phyloP scores from a whole-genome alignment of 2,329 filamentous ascomycete genomes.

The Penicillium polonicum region DNA sequence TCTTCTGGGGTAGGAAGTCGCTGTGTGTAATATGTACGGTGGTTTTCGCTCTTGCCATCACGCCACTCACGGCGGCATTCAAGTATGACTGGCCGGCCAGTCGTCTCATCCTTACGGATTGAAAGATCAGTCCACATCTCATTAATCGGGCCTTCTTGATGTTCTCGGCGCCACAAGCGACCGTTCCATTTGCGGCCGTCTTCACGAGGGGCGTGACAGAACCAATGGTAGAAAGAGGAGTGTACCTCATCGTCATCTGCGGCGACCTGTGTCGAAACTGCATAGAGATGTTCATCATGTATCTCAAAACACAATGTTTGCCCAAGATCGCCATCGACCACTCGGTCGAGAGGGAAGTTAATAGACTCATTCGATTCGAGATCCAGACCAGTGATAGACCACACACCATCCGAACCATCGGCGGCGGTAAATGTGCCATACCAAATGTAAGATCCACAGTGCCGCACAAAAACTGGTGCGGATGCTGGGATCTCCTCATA shows the following conservation, averaged over 20 bases:
- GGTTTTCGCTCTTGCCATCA: constrained; percentile 55
- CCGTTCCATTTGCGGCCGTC: constrained; percentile 44
- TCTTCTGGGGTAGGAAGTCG: constrained; percentile 35
- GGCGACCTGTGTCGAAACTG: constrained; percentile 63
- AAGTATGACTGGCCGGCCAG: constrained; percentile 59
- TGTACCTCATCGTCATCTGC: constrained; percentile 63
- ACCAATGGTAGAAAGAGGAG: constrained; percentile 68
- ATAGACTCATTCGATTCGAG: constrained; percentile 46
- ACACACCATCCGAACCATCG: constrained; percentile 58
- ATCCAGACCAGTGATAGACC: constrained; percentile 59
- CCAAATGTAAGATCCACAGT: constrained; percentile 61
- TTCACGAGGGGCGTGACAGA: constrained; percentile 57
- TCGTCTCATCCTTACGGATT: constrained; percentile 60
- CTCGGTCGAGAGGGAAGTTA: constrained; percentile 12
- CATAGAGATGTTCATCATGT: constrained; percentile 65
- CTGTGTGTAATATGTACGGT: constrained; percentile 64
- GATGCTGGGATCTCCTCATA: constrained; percentile 46
- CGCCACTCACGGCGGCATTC: constrained; percentile 70
- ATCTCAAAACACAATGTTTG: constrained; percentile 71
- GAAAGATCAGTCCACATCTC: constrained; percentile 70
- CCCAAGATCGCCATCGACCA: constrained; percentile 54
- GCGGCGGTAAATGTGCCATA: constrained; percentile 63
- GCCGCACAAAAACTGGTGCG: constrained; percentile 65
- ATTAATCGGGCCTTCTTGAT: constrained; percentile 69
- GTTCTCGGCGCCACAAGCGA: constrained; percentile 63